Conservation (phyloP, 768 basidiomycete genomes). For the Rhodotorula taiwanensis region DNA sequence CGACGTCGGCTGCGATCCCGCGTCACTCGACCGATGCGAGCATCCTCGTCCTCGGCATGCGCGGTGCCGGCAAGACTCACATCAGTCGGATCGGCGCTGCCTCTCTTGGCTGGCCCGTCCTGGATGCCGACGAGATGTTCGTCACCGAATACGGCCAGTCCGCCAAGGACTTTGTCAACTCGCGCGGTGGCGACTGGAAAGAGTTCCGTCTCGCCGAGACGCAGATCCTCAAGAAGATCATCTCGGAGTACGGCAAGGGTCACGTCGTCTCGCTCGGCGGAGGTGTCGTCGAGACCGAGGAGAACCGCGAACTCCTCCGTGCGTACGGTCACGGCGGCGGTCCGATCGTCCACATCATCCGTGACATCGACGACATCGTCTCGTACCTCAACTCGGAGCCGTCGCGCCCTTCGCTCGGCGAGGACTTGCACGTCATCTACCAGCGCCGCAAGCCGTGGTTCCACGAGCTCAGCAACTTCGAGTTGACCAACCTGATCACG, state of each 20-base stretch:
- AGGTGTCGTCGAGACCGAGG: conserved; percentile 80
- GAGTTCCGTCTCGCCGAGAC: conserved; percentile 79
- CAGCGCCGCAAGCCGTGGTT: conserved; percentile 79
- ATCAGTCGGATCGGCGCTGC: conserved; percentile 71
- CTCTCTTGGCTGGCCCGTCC: conserved; percentile 62
- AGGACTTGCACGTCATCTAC: conserved; percentile 76
- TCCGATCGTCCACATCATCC: conserved; percentile 74
- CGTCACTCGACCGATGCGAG: conserved; percentile 42
- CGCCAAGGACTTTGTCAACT: conserved; percentile 61
- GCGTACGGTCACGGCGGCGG: conserved; percentile 41
- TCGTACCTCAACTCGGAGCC: conserved; percentile 69
- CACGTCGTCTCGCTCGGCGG: conserved; percentile 88
- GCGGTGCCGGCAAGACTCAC: conserved; percentile 89
- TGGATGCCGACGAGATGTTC: conserved; percentile 67
- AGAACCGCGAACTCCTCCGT: conserved; percentile 65
- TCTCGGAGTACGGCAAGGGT: conserved; percentile 53
- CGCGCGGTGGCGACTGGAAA: conserved; percentile 65
- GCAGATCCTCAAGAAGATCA: conserved; percentile 60
- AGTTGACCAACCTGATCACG: conserved; percentile 69
- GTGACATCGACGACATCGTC: conserved; percentile 65
- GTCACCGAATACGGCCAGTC: conserved; percentile 27
- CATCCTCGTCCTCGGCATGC: conserved; percentile 85
- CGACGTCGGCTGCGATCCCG: conserved; percentile 48
- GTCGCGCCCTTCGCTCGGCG: conserved; percentile 78
- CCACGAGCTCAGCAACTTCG: conserved; percentile 67